phyloP scores from a whole-genome alignment of 306 rosid species.

The Fagus crenata region DNA sequence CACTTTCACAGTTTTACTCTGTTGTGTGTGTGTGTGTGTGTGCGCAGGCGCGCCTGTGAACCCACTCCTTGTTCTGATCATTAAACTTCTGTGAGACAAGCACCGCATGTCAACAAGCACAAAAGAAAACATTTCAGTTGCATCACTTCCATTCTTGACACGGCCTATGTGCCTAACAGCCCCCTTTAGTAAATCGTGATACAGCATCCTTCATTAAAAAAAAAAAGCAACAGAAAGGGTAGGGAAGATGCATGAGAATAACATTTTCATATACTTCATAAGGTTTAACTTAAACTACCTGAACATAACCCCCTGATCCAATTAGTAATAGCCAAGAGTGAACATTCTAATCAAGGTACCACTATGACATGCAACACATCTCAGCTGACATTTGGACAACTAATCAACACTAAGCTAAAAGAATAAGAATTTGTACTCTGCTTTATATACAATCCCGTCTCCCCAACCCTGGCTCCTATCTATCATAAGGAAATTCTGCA shows the following conservation, averaged over 20 bases:
- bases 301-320: neutral
- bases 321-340: neutral
- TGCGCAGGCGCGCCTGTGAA: too few relatives aligned
- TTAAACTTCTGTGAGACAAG: too few relatives aligned
- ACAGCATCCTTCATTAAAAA: too few relatives aligned
- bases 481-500: conserved; percentile 49
- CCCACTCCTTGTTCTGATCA: too few relatives aligned
- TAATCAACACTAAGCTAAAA: neutral
- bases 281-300: neutral
- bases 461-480: conserved; percentile 39
- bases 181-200: too few relatives aligned
- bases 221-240: too few relatives aligned
- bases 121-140: too few relatives aligned
- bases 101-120: too few relatives aligned
- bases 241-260: neutral
- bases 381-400: neutral
- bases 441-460: conserved; percentile 56
- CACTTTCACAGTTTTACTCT: too few relatives aligned
- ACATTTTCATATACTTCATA: neutral
- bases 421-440: neutral
- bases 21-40: too few relatives aligned
- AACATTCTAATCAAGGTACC: neutral
- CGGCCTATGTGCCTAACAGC: too few relatives aligned
- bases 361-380: neutral
- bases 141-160: too few relatives aligned